Conservation (phyloP, 192 early-diverging fungal species). For the Thamnidium elegans region DNA sequence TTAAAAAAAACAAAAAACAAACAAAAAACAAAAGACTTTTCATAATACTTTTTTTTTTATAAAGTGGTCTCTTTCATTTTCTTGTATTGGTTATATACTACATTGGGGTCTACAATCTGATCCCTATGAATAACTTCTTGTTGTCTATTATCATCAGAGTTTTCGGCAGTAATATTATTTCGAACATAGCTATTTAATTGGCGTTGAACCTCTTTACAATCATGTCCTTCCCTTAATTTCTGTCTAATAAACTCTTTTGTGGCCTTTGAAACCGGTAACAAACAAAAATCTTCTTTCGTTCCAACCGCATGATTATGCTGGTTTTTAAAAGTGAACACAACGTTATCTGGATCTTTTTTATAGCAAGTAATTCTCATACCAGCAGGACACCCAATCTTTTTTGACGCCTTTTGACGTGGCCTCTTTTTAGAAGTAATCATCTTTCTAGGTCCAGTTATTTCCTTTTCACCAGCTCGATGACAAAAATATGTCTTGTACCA, state of each 20-base stretch:
- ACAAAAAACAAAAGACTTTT: no score
- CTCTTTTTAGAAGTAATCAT: neutral
- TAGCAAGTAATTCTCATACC: neutral
- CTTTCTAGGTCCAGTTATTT: neutral
- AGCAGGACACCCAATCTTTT: conserved; percentile 3
- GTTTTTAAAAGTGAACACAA: neutral
- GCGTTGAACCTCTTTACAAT: conserved; percentile 2
- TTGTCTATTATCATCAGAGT: neutral
- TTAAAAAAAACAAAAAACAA: no score
- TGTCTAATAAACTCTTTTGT: neutral
- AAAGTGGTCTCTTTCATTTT: neutral
- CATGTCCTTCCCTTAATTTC: neutral
- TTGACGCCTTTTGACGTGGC: neutral
- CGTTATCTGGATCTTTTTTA: neutral
- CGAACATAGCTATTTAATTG: neutral
- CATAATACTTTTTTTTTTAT: no score
- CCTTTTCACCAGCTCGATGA: neutral
- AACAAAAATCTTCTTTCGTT: neutral
- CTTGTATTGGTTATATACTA: neutral
- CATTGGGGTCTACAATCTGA: neutral
- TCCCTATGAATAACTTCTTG: neutral
- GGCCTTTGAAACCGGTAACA: neutral
- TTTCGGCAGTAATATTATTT: neutral
- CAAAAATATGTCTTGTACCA: conserved; percentile 3
- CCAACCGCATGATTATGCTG: conserved; percentile 1